Evolutionary conservation across 2,329 filamentous ascomycete genomes (phyloP).

Genomic region (Trichoderma cornu-damae): DNA sequence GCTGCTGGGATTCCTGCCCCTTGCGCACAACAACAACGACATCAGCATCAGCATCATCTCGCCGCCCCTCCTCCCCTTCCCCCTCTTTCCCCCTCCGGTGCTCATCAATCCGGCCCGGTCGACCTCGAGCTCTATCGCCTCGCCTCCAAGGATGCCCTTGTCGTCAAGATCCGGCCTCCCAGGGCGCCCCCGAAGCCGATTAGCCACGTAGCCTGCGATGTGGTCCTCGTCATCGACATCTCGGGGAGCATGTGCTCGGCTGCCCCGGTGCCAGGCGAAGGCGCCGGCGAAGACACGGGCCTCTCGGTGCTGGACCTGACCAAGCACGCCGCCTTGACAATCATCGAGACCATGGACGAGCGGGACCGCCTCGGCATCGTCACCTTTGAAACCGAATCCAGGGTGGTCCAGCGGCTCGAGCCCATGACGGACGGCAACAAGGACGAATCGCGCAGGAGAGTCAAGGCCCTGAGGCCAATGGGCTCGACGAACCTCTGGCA

Average conservation of each 20-base stretch:
- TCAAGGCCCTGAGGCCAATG: slow-evolving; percentile 38
- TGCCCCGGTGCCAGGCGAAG: slow-evolving; percentile 45
- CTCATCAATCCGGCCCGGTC: background rate
- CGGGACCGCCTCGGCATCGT: slow-evolving; percentile 54
- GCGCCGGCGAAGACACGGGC: slow-evolving; percentile 44
- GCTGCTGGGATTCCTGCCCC: background rate
- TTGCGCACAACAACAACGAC: background rate
- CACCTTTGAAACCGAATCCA: slow-evolving; percentile 43
- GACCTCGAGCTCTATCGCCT: slow-evolving; percentile 40
- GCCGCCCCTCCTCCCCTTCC: too few relatives aligned
- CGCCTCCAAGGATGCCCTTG: slow-evolving; percentile 35
- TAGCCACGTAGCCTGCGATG: slow-evolving; percentile 50
- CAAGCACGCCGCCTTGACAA: slow-evolving; percentile 55
- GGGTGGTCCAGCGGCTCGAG: slow-evolving; percentile 42
- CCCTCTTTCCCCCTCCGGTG: too few relatives aligned
- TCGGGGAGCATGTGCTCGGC: slow-evolving; percentile 50
- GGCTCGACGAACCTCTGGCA: slow-evolving; percentile 53
- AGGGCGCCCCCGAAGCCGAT: slow-evolving; percentile 28
- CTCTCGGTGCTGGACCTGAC: slow-evolving; percentile 54
- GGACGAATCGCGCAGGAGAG: slow-evolving; percentile 34
- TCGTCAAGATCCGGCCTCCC: slow-evolving; percentile 46
- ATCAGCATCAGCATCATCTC: too few relatives aligned
- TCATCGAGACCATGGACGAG: slow-evolving; percentile 52
- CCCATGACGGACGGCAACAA: slow-evolving; percentile 47
- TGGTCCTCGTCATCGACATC: slow-evolving; percentile 58